Conservation (phyloP, 352 stramenopile genomes). For the Phytophthora lateralis region DNA sequence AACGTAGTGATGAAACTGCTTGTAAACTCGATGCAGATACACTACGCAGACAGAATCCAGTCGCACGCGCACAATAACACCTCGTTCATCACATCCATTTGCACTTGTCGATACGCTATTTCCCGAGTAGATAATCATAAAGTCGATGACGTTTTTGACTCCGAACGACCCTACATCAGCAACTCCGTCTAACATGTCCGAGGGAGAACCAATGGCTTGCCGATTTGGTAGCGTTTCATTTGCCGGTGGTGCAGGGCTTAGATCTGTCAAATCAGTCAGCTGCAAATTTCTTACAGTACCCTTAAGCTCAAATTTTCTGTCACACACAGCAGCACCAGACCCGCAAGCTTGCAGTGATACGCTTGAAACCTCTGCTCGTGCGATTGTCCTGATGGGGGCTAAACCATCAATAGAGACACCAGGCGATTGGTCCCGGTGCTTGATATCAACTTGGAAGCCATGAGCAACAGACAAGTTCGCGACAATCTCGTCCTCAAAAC, state of each 20-base stretch:
- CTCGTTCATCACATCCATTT: conserved; percentile 13
- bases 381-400: conserved; percentile 32
- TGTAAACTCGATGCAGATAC: conserved; percentile 88
- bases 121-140: conserved; percentile 41
- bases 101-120: conserved; percentile 1
- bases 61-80: conserved; percentile 49
- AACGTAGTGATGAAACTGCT: conserved; percentile 85
- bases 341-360: conserved; percentile 36
- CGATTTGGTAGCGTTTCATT: conserved; percentile 60
- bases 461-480: conserved; percentile 33
- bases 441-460: conserved; percentile 46
- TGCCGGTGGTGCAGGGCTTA: conserved; percentile 36
- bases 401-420: conserved; percentile 11
- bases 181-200: conserved; percentile 45
- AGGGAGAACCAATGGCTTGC: conserved; percentile 71
- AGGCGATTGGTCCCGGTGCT: conserved; percentile 44
- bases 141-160: conserved; percentile 75
- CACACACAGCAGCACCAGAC: conserved; percentile 17
- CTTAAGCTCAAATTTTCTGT: conserved; percentile 50
- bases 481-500: conserved; percentile 33
- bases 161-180: conserved; percentile 52
- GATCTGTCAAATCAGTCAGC: conserved; percentile 66
- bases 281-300: conserved; percentile 73
- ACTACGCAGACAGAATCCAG: conserved; percentile 83
- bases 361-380: conserved; percentile 38